A percentile compares a stretch with the other conserved stretches of the same genome.
phyloP scores from a whole-genome alignment of 768 basidiomycete genomes.

The Mrakia blollopis region DNA sequence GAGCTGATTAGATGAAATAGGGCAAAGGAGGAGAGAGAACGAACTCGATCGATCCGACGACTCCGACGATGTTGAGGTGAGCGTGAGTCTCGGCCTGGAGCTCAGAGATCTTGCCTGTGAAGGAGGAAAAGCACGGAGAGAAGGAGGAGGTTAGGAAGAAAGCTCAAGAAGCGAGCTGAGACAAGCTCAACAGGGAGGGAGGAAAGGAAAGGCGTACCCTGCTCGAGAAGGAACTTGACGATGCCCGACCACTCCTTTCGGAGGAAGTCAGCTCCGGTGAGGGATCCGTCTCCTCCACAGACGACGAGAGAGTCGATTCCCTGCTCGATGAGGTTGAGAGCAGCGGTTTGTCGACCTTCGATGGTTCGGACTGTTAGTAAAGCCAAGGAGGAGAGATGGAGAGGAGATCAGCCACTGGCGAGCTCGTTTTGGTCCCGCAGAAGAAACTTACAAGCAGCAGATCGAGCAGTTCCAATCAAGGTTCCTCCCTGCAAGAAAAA shows the following conservation, averaged over 20 bases:
- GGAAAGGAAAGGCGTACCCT: constrained; percentile 51
- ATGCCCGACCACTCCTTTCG: constrained; percentile 91
- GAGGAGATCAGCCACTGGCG: background rate
- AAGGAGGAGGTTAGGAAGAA: background rate
- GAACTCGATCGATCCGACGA: constrained; percentile 91
- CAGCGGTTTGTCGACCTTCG: constrained; percentile 85
- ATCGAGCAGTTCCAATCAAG: constrained; percentile 88
- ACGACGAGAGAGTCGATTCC: constrained; percentile 96
- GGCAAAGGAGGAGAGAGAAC: constrained; percentile 23
- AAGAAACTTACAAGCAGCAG: constrained; percentile 45
- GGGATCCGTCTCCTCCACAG: constrained; percentile 93
- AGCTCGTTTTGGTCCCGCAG: constrained; percentile 33
- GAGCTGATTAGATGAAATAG: background rate
- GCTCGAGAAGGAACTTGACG: constrained; percentile 59
- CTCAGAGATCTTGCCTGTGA: constrained; percentile 64
- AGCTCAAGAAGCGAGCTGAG: background rate
- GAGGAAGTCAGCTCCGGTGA: constrained; percentile 93
- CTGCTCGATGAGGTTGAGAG: constrained; percentile 85
- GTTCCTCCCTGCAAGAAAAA: constrained; percentile 68
- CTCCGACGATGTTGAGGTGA: constrained; percentile 92
- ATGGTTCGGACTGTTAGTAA: constrained; percentile 62
- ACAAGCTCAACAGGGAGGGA: no score
- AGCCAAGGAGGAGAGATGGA: background rate
- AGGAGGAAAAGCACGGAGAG: no score
- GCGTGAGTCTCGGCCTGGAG: constrained; percentile 65